Conservation (phyloP, 148 eudicot species). For the Cornus suecica region DNA sequence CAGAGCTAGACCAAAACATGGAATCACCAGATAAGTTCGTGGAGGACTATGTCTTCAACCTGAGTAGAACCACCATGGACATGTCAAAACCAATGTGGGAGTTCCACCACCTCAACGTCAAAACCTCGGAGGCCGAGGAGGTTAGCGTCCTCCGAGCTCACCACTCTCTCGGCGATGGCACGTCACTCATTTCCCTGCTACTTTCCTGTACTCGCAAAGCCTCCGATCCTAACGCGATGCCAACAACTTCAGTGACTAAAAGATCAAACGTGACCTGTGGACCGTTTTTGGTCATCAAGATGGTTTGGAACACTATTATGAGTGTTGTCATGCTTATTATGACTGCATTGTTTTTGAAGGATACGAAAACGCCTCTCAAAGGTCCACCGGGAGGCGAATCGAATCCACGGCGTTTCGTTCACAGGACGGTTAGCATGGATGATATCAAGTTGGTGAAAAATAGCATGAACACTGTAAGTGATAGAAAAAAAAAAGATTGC, state of each 20-base stretch:
- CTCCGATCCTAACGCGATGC: not conserved
- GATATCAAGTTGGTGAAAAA: not conserved
- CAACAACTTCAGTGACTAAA: not conserved
- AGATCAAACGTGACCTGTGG: not conserved
- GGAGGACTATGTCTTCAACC: not conserved
- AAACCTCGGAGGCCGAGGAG: not conserved
- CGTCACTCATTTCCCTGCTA: not conserved
- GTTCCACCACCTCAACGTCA: not conserved
- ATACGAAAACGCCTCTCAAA: not conserved
- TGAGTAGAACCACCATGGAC: not conserved
- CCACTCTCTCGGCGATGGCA: not conserved
- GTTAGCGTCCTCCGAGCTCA: not conserved
- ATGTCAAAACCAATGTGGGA: not conserved
- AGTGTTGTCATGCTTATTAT: not conserved
- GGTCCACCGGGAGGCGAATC: not conserved
- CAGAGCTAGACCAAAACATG: not conserved
- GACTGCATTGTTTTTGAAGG: not conserved
- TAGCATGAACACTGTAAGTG: not conserved
- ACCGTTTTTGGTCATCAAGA: no score
- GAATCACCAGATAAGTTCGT: not conserved
- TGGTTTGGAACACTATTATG: not conserved
- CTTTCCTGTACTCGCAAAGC: not conserved
- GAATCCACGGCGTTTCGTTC: not conserved
- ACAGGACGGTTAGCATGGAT: not conserved
- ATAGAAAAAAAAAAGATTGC: no score